Evolutionary conservation across 1,139 yeast species (phyloP).

Genomic region (Yamadazyma songkhlaensis): DNA sequence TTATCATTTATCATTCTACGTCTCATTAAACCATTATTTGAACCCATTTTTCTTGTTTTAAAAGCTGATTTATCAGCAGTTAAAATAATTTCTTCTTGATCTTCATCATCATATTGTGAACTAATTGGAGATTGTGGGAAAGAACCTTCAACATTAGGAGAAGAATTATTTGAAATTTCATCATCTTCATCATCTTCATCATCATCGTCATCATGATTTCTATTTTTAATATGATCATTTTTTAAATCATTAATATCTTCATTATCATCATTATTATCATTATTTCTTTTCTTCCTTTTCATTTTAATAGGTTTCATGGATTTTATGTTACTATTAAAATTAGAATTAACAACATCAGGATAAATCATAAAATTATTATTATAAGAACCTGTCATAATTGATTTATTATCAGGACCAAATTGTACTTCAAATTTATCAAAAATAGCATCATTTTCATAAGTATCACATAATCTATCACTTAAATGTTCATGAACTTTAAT

Average conservation of each 20-base stretch:
- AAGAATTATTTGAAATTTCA: slow-evolving; percentile 25
- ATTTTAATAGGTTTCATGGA: slow-evolving; percentile 16
- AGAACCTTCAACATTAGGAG: slow-evolving; percentile 22
- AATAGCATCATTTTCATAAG: slow-evolving; percentile 97
- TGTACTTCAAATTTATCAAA: slow-evolving; percentile 98
- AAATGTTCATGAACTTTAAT: slow-evolving; percentile 95
- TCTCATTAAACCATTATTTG: slow-evolving; percentile 33
- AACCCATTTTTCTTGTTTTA: slow-evolving; percentile 64
- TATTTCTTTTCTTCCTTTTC: slow-evolving; percentile 25
- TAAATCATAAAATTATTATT: slow-evolving; percentile 96
- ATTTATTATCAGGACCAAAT: slow-evolving; percentile 88
- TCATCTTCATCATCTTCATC: slow-evolving; percentile 43
- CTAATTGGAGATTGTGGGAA: slow-evolving; percentile 37
- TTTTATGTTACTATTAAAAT: slow-evolving; percentile 6
- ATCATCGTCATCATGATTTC: slow-evolving; percentile 38
- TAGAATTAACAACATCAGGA: slow-evolving; percentile 64
- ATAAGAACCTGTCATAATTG: slow-evolving; percentile 96
- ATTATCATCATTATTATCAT: slow-evolving; percentile 35
- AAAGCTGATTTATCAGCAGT: slow-evolving; percentile 99
- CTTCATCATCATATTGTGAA: slow-evolving; percentile 45
- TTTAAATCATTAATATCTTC: slow-evolving; percentile 31
- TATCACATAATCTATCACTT: slow-evolving; percentile 90
- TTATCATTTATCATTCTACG: slow-evolving; percentile 49
- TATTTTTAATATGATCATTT: slow-evolving; percentile 23
- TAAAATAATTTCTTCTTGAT: slow-evolving; percentile 70